Evolutionary conservation across 2,329 filamentous ascomycete species (phyloP), one percentile per base, ranked within the genome.

Genomic region (Sphaerulina populicola): DNA sequence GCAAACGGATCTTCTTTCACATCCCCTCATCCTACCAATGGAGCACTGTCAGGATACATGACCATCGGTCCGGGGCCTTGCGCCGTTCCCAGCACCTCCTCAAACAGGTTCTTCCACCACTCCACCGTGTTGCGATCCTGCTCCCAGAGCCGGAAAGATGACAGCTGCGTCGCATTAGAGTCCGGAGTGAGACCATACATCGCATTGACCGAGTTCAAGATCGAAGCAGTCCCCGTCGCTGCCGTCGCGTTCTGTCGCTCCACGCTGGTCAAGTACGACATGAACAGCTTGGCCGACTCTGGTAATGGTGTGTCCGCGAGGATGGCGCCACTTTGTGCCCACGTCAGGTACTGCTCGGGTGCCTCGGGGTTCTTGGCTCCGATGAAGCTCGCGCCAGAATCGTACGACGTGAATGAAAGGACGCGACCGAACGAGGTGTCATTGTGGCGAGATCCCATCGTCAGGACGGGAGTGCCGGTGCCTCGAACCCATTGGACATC

Each of bases 401-500:
- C 10, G 44, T 42, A 47, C 11, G 35, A 33, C 8, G 57, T 60
- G 49, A 59, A 60, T 1, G 53, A 51, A 12, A 58, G 40, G 4
- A 42, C 50, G 23, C 57, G 47, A 8, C 50, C 31, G 18, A 58
- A 59, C 18, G 53, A 52, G 11, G 63, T 47, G 15, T 35, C 31
- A 7, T 53, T 38, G 49, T 58, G 54, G 9, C 27, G 49, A 2
- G 42, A 38, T 5, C 14, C 38, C 11, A 71, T 49, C 14, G 73
- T 53, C 5, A 65, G 65, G 3, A 42, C 49, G 0, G 74, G 72
- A 0, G 71, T 74, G 2, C 63, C 65, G 0, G 72, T 72, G 5
- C 76, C 75, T n/a, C 74, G 73, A 23, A 78, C 74, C 75, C 75
- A 77, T 35, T 65, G 64, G 1, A 74, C 72, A 53, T 77, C 72